Evolutionary conservation across 2,329 filamentous ascomycete genomes (phyloP), one percentile per base, ranked within the genome.

Genomic region (Tothia fuscella): DNA sequence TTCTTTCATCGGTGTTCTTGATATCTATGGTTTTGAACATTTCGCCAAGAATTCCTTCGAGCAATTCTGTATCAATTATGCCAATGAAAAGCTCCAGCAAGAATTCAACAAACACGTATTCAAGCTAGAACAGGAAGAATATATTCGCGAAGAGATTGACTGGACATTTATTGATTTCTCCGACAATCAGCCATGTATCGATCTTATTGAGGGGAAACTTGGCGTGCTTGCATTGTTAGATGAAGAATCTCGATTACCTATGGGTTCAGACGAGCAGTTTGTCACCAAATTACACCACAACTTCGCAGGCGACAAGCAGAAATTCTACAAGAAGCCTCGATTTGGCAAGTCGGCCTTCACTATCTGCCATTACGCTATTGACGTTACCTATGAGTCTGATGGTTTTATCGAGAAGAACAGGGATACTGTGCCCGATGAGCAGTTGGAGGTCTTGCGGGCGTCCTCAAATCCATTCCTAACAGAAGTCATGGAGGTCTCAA

Each of bases 151-250:
- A 64, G 72, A 96, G 65, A 98, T 98, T 50, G 88, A 96, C 64
- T 98, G 91, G 91, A 95, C 84, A 7, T 98, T 98, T 58, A 98
- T 98, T 58, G 91, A 98, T 59, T 98, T 98, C 63, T 93, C 89
- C 5, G 91, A 98, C 64, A 98, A 98, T 55, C 91, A 98, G 65
- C 91, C 91, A 14, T 98, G 91, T 67, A 98, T 98, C 54, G 91
- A 98, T 60, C 67, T 98, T 41, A 98, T 98, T 51, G 91, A 98
- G 66, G 89, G 87, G 51, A 96, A 93, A 62, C 75, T 98, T 51
- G 91, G 91, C 62, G 82, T 98, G 39, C 65, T 98, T 48, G 86
- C 89, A 16, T 71, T 98, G 21, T 70, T 98, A 29, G 91, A 98
- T 53, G 93, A 98, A 67, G 91, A 98, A 62, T 96, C 89, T 14